Conservation (phyloP, 2,329 filamentous ascomycete species). For the Penicillium sclerotigenum region DNA sequence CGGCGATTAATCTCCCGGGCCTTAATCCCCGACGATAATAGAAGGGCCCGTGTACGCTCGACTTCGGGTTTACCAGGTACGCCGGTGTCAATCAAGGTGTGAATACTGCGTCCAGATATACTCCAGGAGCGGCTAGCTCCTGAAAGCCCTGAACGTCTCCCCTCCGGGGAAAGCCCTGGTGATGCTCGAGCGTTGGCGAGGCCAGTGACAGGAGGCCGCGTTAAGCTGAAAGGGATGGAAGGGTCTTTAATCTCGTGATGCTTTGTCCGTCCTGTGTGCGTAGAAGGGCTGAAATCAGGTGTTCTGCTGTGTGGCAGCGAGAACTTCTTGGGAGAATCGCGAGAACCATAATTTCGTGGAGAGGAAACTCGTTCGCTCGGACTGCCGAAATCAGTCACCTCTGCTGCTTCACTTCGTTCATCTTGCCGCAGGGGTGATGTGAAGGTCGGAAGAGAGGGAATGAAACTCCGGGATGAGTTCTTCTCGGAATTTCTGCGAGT, state of each 20-base stretch:
- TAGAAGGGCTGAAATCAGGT: constrained; percentile 32
- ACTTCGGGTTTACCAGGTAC: constrained; percentile 67
- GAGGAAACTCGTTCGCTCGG: constrained; percentile 12
- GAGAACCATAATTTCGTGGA: constrained; percentile 8
- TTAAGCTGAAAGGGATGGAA: constrained; percentile 30
- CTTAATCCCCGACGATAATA: constrained; percentile 84
- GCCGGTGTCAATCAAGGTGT: constrained; percentile 34
- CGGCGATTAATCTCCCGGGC: constrained; percentile 74
- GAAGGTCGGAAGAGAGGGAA: constrained; percentile 51
- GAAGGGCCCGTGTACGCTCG: constrained; percentile 70
- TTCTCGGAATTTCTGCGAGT: constrained; percentile 36
- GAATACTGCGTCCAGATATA: constrained; percentile 52
- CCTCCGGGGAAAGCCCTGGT: constrained; percentile 21
- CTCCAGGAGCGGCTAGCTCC: constrained; percentile 55
- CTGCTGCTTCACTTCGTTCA: constrained; percentile 31
- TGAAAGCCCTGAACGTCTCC: constrained; percentile 35
- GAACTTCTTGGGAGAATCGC: constrained; percentile 12
- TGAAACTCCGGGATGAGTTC: constrained; percentile 39
- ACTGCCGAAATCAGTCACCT: constrained; percentile 15
- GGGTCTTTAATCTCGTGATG: constrained; percentile 27
- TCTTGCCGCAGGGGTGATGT: constrained; percentile 47
- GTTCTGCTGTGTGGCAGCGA: constrained; percentile 18
- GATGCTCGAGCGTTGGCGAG: constrained; percentile 42
- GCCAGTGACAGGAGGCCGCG: constrained; percentile 46
- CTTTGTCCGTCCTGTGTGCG: constrained; percentile 25